Conservation (phyloP, 805 yeast species). For the Saccharomycopsis oosterbeekiorum region DNA sequence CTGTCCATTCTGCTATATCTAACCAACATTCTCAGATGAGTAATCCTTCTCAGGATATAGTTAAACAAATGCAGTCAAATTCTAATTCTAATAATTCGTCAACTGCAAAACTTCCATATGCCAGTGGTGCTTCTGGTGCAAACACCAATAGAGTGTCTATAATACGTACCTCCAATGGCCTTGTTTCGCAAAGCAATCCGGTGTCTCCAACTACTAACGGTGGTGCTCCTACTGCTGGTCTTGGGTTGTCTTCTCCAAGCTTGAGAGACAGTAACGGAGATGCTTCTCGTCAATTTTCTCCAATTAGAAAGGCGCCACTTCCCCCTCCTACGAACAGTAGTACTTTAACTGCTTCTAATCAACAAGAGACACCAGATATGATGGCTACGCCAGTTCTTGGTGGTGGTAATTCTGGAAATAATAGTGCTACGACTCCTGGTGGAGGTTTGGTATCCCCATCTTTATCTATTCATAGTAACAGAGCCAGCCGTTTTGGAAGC, state of each 20-base stretch:
- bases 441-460: background rate
- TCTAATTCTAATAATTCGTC: background rate
- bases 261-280: slow-evolving; percentile 7
- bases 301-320: slow-evolving; percentile 67
- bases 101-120: background rate
- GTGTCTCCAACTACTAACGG: slow-evolving; percentile 1
- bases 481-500: background rate
- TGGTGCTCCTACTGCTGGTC: background rate
- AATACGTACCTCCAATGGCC: background rate
- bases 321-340: slow-evolving; percentile 32
- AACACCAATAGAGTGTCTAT: background rate
- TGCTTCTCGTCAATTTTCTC: slow-evolving; percentile 33
- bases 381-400: background rate
- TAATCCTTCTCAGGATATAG: background rate
- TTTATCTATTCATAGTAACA: background rate
- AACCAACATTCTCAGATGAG: background rate
- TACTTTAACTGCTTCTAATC: background rate
- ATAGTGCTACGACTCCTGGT: background rate
- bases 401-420: background rate
- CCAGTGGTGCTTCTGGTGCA: background rate
- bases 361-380: background rate
- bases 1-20: background rate
- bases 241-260: background rate
- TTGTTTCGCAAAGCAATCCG: background rate
- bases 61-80: background rate